A percentile compares a stretch with the other conserved stretches of the same genome.
Evolutionary conservation across 2,329 filamentous ascomycete species (phyloP).

Genomic region (Pestalotiopsis sp.): DNA sequence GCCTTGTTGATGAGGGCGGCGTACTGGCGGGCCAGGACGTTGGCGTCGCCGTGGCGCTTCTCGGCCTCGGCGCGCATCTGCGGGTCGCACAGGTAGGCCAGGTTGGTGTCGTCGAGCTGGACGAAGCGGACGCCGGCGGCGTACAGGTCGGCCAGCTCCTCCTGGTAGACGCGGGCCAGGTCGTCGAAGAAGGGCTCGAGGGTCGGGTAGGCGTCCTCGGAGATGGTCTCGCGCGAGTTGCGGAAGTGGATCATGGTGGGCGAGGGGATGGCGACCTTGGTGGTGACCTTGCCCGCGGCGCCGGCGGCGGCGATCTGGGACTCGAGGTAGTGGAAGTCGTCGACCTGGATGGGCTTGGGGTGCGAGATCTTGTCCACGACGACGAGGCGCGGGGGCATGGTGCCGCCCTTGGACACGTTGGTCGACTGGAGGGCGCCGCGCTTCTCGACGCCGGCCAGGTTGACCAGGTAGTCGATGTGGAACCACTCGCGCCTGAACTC

Average conservation of each 20-base stretch:
- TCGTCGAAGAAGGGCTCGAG: constrained; percentile 60
- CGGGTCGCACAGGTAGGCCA: constrained; percentile 61
- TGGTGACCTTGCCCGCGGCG: constrained; percentile 36
- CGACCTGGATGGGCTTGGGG: constrained; percentile 56
- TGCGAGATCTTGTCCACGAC: constrained; percentile 58
- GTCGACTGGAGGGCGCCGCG: constrained; percentile 47
- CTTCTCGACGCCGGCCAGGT: constrained; percentile 56
- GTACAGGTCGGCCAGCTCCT: constrained; percentile 54
- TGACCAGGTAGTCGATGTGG: constrained; percentile 61
- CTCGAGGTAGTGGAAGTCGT: constrained; percentile 59
- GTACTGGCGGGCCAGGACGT: constrained; percentile 52
- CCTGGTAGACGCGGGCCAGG: constrained; percentile 56
- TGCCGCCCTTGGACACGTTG: constrained; percentile 49
- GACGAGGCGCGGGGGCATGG: constrained; percentile 55
- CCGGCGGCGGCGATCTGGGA: constrained; percentile 41
- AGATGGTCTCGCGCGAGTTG: constrained; percentile 55
- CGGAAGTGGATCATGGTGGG: constrained; percentile 66
- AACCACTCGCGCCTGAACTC: constrained; percentile 61
- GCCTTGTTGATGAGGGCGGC: constrained; percentile 57
- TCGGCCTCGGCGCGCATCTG: constrained; percentile 57
- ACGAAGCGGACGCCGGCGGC: constrained; percentile 58
- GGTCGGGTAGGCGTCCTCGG: constrained; percentile 54
- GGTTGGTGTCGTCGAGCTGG: constrained; percentile 62
- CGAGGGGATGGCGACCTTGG: constrained; percentile 60
- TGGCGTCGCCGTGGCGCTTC: constrained; percentile 52